A percentile compares a stretch with the other conserved stretches of the same genome.
phyloP scores from a whole-genome alignment of 805 yeast species.

The Nakazawaea sp. region DNA sequence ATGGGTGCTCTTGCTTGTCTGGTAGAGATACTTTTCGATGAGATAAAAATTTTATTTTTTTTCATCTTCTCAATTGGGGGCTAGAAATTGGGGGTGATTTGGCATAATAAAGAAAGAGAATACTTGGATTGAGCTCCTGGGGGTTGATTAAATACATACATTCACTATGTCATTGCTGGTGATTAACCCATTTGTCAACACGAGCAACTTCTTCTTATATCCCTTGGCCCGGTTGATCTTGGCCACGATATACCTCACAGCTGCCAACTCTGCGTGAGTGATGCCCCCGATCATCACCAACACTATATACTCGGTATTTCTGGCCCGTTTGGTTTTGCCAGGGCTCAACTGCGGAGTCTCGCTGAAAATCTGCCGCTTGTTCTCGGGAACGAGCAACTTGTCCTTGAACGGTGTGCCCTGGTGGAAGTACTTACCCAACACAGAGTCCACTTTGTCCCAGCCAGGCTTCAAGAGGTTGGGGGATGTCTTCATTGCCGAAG shows the following conservation, averaged over 20 bases:
- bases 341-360: conserved; percentile 25
- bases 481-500: conserved; percentile 3
- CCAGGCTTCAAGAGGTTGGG: conserved; percentile 26
- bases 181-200: conserved; percentile 38
- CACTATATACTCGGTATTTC: conserved; percentile 27
- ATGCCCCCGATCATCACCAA: conserved; percentile 76
- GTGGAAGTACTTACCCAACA: conserved; percentile 28
- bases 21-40: neutral
- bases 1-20: too few species aligned
- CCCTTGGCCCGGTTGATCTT: conserved; percentile 23
- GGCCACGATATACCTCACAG: conserved; percentile 55
- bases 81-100: neutral
- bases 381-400: conserved; percentile 23
- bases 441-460: conserved; percentile 31
- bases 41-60: neutral
- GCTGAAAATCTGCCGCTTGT: conserved; percentile 20
- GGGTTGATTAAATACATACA: conserved; percentile 1
- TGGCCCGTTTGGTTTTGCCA: conserved; percentile 12
- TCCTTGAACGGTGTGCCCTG: conserved; percentile 26
- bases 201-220: conserved; percentile 27
- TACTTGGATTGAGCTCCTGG: too few species aligned
- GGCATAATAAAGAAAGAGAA: neutral
- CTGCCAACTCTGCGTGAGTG: conserved; percentile 77
- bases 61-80: too few species aligned
- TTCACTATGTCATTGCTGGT: conserved; percentile 27